Evolutionary conservation across 371 early-diverging fungal genomes (phyloP).

Genomic region (Mucor racemosus): DNA sequence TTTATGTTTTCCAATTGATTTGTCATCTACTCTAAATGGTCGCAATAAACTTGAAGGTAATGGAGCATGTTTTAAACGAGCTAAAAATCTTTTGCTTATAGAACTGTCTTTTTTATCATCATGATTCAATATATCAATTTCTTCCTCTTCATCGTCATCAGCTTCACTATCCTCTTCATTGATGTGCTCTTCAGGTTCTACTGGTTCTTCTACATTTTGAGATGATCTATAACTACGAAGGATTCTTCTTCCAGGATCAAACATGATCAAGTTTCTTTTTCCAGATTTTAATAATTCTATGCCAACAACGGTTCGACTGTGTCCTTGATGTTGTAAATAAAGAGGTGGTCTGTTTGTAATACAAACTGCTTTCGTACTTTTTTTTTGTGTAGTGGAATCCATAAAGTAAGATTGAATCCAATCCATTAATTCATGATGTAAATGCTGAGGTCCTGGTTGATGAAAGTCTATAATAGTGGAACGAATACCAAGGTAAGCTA

Average conservation of each 20-base stretch:
- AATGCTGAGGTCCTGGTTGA: conserved; percentile 58
- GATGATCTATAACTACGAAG: conserved; percentile 32
- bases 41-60: conserved; percentile 36
- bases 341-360: conserved; percentile 68
- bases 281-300: conserved; percentile 58
- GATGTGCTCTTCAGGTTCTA: background rate
- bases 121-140: conserved; percentile 16
- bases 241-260: conserved; percentile 69
- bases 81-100: conserved; percentile 4
- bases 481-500: conserved; percentile 66
- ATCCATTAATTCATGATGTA: conserved; percentile 64
- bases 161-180: background rate
- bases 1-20: conserved; percentile 46
- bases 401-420: conserved; percentile 62
- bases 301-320: conserved; percentile 74
- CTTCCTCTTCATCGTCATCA: conserved; percentile 15
- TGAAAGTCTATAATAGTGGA: conserved; percentile 73
- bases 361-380: conserved; percentile 26
- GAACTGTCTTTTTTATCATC: background rate
- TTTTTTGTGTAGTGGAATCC: conserved; percentile 9
- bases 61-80: conserved; percentile 13
- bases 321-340: conserved; percentile 80
- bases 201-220: conserved; percentile 6
- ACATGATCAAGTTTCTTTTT: conserved; percentile 61
- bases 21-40: conserved; percentile 48